These are phyloP conservation scores for Aspergillus sp. DNA, from an alignment of 2,329 filamentous ascomycete genomes.

Conservation along the genomic window DNA sequence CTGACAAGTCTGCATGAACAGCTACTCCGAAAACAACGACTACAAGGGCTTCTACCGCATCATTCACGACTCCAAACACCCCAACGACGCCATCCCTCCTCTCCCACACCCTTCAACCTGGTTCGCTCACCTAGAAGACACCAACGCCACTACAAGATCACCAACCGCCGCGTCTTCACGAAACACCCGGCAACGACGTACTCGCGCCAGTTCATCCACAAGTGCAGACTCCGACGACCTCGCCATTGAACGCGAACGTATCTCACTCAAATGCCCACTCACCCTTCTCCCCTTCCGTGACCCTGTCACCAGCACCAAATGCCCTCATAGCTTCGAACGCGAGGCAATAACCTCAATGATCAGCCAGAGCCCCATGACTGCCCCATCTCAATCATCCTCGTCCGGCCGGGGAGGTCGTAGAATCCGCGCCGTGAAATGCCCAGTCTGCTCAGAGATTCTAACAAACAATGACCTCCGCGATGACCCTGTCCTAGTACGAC, in stretches of 20 bases:
- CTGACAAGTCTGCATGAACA: constrained; percentile 14
- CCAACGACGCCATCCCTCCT: constrained; percentile 52
- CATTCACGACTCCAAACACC: constrained; percentile 61
- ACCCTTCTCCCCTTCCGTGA: constrained; percentile 47
- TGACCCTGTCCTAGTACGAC: constrained; percentile 41
- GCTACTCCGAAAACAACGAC: constrained; percentile 59
- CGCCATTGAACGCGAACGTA: constrained; percentile 46
- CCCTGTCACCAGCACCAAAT: constrained; percentile 50
- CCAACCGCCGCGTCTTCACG: constrained; percentile 8
- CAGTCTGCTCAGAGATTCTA: constrained; percentile 42
- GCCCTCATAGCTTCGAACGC: constrained; percentile 52
- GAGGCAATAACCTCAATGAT: constrained; percentile 49
- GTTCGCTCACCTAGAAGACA: constrained; percentile 56
- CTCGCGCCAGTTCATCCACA: constrained; percentile 23
- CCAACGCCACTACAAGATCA: constrained; percentile 3
- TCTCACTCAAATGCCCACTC: constrained; percentile 49
- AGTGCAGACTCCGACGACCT: constrained; percentile 43
- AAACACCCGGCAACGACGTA: constrained; percentile 19
- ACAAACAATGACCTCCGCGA: constrained; percentile 38
- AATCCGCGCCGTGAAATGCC: constrained; percentile 37
- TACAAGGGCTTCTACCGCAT: constrained; percentile 62
- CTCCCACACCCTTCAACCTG: constrained; percentile 60
- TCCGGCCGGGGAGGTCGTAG: constrained; percentile 20
- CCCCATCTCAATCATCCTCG: constrained; percentile 21
- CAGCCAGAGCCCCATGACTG: constrained; percentile 26